Base-by-base conservation (phyloP, 2,329 filamentous ascomycete species). In the Colletotrichum lini region DNA sequence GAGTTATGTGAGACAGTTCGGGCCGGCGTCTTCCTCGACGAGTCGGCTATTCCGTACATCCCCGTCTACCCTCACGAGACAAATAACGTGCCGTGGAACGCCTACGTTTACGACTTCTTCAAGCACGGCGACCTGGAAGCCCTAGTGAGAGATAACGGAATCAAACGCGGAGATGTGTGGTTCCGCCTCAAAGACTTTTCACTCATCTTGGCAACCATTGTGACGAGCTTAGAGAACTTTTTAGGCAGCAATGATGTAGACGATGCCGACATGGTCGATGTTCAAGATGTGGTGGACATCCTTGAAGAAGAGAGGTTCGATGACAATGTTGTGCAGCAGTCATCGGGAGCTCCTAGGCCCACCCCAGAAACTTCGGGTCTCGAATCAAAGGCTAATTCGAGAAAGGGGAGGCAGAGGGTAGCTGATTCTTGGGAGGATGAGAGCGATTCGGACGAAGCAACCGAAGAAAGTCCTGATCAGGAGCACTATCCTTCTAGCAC, bases 41-140 rank as follows among this genome's bases (percentile, higher is more conserved):
- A 93, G 76, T 87, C 91, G 0, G 90, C 92, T 1, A 89, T 96
- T 30, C 93, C 93, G 0, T 89, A 92, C 77, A 85, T 95, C 5
- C 85, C 86, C 6, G 81, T 94, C 13, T 88, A 88, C 74, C 88
- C 89, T 0, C 82, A 90, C 35, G 88, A 92, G 64, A 83, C 85
- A 3, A 61, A 67, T 73, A 80, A 71, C 10, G 78, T 80, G 15
- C 87, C 87, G 0, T 84, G 90, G 71, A 94, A 94, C 74, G 90
- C 90, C 0, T 93, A 93, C 76, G 81, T 95, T 0, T 90, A 92
- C 71, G 92, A 95, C 79, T 96, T 95, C 80, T 95, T 89, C 85
- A 93, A 90, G 79, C 91, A 95, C 75, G 93, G 92, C 4, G 89
- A 92, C 76, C 78, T 91, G 26, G 78, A 84, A 1, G 87, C 89